Evolutionary conservation across 202 grass and related monocot species (phyloP).

Genomic region (Eragrostis tef): DNA sequence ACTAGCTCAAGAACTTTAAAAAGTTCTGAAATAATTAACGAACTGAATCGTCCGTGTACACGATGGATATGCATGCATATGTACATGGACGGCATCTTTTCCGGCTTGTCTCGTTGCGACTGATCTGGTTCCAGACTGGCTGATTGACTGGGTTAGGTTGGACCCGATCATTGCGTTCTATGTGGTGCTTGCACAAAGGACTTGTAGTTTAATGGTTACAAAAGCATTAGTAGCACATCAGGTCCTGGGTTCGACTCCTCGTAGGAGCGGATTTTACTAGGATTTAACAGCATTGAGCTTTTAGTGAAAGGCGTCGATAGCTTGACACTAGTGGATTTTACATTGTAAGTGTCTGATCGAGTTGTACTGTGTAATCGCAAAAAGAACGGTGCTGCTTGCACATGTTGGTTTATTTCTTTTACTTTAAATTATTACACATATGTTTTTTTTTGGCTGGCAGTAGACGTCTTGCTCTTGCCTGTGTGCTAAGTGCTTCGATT

Average conservation of each 20-base stretch:
- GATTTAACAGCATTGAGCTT: no score
- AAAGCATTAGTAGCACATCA: no score
- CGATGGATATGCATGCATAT: neutral
- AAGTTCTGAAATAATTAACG: neutral
- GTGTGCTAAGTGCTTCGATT: neutral
- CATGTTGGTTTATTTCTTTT: conserved; percentile 21
- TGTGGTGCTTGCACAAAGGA: conserved; percentile 29
- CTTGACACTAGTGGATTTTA: no score
- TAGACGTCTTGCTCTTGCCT: neutral
- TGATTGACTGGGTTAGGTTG: conserved; percentile 41
- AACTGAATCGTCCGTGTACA: conserved; percentile 11
- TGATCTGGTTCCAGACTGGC: conserved; percentile 40
- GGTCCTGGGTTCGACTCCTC: no score
- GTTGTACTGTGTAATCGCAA: no score
- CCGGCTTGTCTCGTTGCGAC: conserved; percentile 28
- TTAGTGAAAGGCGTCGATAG: no score
- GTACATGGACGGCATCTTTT: conserved; percentile 20
- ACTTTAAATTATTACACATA: neutral
- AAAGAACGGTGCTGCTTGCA: conserved; percentile 25
- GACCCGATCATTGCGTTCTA: conserved; percentile 38
- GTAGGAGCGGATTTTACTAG: no score
- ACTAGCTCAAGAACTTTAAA: neutral
- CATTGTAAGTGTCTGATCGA: no score
- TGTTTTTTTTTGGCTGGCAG: neutral
- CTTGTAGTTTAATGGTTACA: no score